phyloP scores from a whole-genome alignment of 2,329 filamentous ascomycete genomes.

The Cytospora mali region DNA sequence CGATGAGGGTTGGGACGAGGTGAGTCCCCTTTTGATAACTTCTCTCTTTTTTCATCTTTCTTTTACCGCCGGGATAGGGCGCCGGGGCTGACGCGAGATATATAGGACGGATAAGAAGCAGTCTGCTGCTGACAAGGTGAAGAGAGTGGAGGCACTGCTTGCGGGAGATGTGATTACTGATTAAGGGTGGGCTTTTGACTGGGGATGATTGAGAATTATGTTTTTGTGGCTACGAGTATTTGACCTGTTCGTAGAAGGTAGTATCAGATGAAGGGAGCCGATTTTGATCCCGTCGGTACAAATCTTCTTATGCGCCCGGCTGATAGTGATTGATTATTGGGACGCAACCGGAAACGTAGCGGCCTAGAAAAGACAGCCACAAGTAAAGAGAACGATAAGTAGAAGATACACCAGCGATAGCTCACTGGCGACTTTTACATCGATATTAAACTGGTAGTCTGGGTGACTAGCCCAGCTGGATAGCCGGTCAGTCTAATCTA shows the following conservation, averaged over 20 bases:
- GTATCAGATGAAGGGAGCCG: background rate
- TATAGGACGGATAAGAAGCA: slow-evolving; percentile 82
- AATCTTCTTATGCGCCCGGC: background rate
- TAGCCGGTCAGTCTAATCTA: background rate
- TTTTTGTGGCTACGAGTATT: background rate
- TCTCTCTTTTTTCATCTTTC: background rate
- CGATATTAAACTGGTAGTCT: background rate
- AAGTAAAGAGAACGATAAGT: background rate
- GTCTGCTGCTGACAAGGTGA: slow-evolving; percentile 78
- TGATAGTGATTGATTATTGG: background rate
- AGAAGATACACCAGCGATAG: background rate
- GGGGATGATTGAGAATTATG: background rate
- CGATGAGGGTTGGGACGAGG: slow-evolving; percentile 83
- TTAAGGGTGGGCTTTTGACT: too few species aligned
- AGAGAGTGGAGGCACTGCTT: slow-evolving; percentile 57
- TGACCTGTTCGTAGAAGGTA: background rate
- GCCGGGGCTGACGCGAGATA: background rate
- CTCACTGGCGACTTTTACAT: background rate
- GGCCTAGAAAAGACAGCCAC: background rate
- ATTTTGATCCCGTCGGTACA: background rate
- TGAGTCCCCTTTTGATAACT: slow-evolving; percentile 44
- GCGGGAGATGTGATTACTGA: slow-evolving; percentile 31
- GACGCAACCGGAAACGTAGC: background rate
- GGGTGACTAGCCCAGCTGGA: background rate
- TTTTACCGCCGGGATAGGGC: background rate